Base-by-base conservation (phyloP, 306 rosid species). In the Clitoria ternatea region DNA sequence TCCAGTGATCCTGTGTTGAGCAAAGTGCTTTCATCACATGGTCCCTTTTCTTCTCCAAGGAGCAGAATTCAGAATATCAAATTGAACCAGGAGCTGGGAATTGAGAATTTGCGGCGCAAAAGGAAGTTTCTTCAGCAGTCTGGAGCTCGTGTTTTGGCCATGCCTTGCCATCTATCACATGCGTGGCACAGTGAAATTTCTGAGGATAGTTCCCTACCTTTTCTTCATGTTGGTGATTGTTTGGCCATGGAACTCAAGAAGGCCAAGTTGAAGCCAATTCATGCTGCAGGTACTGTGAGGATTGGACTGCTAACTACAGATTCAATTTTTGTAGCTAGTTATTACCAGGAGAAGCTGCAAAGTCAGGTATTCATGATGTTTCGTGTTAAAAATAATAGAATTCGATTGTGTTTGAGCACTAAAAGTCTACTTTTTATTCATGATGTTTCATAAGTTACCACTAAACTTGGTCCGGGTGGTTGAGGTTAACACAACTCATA, bases 101-200 rank as follows among this genome's bases (percentile, higher is more conserved):
- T 87, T 5, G 86, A 87, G 73, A 85, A 79, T 70, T 78, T 89
- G 83, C 45, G 59, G 56, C 52, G 39, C 10, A 86, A 86, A 35
- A 74, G 80, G 65, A 72, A 68, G 7, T 70, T 84, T 43, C 91
- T 86, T 12, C 84, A 82, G 77, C 77, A 64, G 39, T 89, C 88
- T 4, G 96, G 96, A 15, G 96, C 88, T 63, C 23, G 66, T 4
- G 70, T 85, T 53, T 77, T 89, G 37, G 96, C 76, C 45, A 82
- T 89, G 87, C 96, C 96, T 7, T 89, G 96, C 70, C 96, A 86
- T 72, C 70, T 86, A 0, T 86, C 85, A 45, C 88, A 86, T 33
- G 87, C 76, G 8, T 89, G 89, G 91, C 76, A 86, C 36, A 9
- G 77, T 37, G 90, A 86, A 66, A 76, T 89, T 36, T 80, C 80